Evolutionary conservation across 2,329 filamentous ascomycete species (phyloP).

Genomic region (Ophiognomonia clavigignenti-juglandacearum): DNA sequence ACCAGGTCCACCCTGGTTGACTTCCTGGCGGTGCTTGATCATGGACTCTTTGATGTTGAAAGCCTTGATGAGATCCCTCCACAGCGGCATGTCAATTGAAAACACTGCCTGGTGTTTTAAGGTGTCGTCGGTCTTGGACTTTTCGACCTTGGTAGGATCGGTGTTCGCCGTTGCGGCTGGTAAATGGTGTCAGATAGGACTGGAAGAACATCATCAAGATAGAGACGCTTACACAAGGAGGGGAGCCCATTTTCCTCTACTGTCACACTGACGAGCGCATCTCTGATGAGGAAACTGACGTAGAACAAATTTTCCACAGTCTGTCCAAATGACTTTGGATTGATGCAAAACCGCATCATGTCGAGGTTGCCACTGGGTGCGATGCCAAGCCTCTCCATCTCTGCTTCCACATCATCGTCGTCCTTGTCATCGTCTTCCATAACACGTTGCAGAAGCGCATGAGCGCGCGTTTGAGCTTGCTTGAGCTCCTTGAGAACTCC

Average conservation of each 20-base stretch:
- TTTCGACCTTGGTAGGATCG: conserved; percentile 35
- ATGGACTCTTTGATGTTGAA: conserved; percentile 75
- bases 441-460: conserved; percentile 38
- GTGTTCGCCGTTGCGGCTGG: conserved; percentile 2
- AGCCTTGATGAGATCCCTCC: conserved; percentile 70
- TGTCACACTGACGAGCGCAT: conserved; percentile 72
- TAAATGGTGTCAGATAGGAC: too few relatives aligned
- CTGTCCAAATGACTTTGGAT: conserved; percentile 86
- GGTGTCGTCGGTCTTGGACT: conserved; percentile 46
- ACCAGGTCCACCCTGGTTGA: conserved; percentile 44
- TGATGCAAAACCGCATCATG: conserved; percentile 82
- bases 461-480: conserved; percentile 40
- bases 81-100: conserved; percentile 78
- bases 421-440: conserved; percentile 41
- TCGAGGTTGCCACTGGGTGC: conserved; percentile 67
- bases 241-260: conserved; percentile 71
- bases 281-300: conserved; percentile 86
- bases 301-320: conserved; percentile 98
- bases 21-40: conserved; percentile 75
- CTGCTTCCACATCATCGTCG: conserved; percentile 38
- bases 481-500: conserved; percentile 63
- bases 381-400: conserved; percentile 64
- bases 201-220: too few relatives aligned
- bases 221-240: conserved; percentile 75
- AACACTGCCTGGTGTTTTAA: conserved; percentile 82